Conservation (phyloP, 495 filamentous ascomycete genomes). For the Xylaria venustula region DNA sequence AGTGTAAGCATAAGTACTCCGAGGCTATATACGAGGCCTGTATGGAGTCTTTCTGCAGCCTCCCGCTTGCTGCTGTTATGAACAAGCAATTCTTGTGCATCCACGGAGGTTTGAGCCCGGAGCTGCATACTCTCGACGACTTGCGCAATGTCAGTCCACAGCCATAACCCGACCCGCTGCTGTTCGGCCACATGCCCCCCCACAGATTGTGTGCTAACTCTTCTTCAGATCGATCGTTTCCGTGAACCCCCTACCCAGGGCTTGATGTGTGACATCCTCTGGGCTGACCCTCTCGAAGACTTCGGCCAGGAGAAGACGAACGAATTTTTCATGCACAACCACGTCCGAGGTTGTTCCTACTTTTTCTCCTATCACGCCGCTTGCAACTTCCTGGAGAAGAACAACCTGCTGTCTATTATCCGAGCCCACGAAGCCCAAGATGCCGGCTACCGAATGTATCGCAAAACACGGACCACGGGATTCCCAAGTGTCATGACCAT, state of each 20-base stretch:
- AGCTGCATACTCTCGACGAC: slow-evolving; percentile 93
- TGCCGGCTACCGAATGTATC: slow-evolving; percentile 97
- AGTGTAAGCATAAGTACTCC: slow-evolving; percentile 99
- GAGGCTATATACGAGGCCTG: slow-evolving; percentile 96
- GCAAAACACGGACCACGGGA: slow-evolving; percentile 94
- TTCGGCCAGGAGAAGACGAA: slow-evolving; percentile 98
- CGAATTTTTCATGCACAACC: slow-evolving; percentile 96
- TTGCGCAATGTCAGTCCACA: slow-evolving; percentile 68
- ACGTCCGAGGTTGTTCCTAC: slow-evolving; percentile 97
- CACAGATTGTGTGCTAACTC: slow-evolving; percentile 10
- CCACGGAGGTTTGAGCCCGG: slow-evolving; percentile 92
- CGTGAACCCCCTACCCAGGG: slow-evolving; percentile 95
- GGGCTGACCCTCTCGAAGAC: slow-evolving; percentile 98
- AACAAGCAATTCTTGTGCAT: slow-evolving; percentile 99
- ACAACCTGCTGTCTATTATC: slow-evolving; percentile 96
- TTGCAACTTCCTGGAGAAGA: slow-evolving; percentile 97
- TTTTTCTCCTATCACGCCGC: slow-evolving; percentile 99
- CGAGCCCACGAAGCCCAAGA: slow-evolving; percentile 99
- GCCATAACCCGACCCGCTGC: not conserved
- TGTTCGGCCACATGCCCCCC: not conserved
- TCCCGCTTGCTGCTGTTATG: slow-evolving; percentile 96
- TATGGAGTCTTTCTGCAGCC: slow-evolving; percentile 93
- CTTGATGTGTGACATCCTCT: slow-evolving; percentile 98
- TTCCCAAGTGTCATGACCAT: slow-evolving; percentile 99
- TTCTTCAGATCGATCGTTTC: slow-evolving; percentile 87